Conservation (phyloP, 1,284 basidiomycete species). For the Cutaneotrichosporon sp. region DNA sequence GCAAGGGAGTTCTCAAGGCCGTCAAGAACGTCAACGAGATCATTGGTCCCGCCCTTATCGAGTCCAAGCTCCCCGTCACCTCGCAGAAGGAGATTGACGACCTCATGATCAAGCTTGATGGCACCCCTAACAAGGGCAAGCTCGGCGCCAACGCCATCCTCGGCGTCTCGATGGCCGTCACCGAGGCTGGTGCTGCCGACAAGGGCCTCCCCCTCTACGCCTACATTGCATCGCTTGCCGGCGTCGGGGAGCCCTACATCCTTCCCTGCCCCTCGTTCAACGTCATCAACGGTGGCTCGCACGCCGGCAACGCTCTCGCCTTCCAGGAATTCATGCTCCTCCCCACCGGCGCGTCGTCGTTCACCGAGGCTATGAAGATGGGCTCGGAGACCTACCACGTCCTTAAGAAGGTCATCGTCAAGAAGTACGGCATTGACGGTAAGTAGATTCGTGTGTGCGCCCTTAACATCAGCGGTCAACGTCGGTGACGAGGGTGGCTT, state of each 20-base stretch:
- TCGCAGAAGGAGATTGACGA: slow-evolving; percentile 96
- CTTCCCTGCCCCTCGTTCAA: slow-evolving; percentile 94
- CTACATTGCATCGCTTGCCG: slow-evolving; percentile 92
- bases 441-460: neutral
- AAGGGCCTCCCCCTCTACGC: slow-evolving; percentile 94
- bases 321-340: slow-evolving; percentile 99
- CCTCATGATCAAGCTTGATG: slow-evolving; percentile 97
- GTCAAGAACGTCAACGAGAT: slow-evolving; percentile 90
- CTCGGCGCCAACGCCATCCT: slow-evolving; percentile 99
- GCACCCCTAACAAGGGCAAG: slow-evolving; percentile 98
- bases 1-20: slow-evolving; percentile 96
- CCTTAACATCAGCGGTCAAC: slow-evolving; percentile 65
- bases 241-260: slow-evolving; percentile 87
- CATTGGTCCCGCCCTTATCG: slow-evolving; percentile 87
- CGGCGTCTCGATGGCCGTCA: slow-evolving; percentile 94
- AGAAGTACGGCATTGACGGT: slow-evolving; percentile 97
- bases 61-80: slow-evolving; percentile 81
- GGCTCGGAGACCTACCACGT: slow-evolving; percentile 98
- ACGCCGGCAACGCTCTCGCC: slow-evolving; percentile 98
- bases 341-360: slow-evolving; percentile 85
- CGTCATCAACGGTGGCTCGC: slow-evolving; percentile 99
- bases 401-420: slow-evolving; percentile 98
- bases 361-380: slow-evolving; percentile 97
- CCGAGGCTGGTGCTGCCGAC: slow-evolving; percentile 89
- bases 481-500: slow-evolving; percentile 99